phyloP scores from a whole-genome alignment of 2,329 filamentous ascomycete species.

The Tolypocladium sp. region DNA sequence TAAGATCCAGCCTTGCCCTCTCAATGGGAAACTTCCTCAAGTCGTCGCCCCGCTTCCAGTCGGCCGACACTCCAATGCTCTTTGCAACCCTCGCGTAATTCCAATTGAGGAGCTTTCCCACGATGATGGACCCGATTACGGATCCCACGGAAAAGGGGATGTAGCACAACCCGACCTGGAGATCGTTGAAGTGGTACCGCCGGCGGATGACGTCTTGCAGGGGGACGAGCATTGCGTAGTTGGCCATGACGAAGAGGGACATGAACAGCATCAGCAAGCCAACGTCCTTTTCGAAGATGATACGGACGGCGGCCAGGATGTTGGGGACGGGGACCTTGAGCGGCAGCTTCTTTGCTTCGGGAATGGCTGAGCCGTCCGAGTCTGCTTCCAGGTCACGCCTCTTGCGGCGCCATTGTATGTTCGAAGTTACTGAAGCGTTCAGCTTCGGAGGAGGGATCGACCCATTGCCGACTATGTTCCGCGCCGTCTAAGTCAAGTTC shows the following conservation, averaged over 20 bases:
- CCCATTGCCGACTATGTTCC: constrained; percentile 36
- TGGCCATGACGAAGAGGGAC: constrained; percentile 24
- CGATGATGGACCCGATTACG: constrained; percentile 21
- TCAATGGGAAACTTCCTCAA: constrained; percentile 26
- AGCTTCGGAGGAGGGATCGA: constrained; percentile 24
- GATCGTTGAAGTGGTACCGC: constrained; percentile 22
- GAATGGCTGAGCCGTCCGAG: background rate
- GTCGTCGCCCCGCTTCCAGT: constrained; percentile 31
- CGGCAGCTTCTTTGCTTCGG: constrained; percentile 4
- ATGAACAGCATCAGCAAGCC: constrained; percentile 22
- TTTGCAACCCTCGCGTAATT: constrained; percentile 48
- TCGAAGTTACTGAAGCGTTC: constrained; percentile 11
- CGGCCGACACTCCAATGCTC: constrained; percentile 36
- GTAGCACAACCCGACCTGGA: constrained; percentile 33
- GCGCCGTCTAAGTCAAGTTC: constrained; percentile 18
- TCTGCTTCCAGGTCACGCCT: constrained; percentile 6
- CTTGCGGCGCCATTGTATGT: constrained; percentile 2
- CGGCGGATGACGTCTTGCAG: constrained; percentile 21
- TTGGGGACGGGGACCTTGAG: constrained; percentile 16
- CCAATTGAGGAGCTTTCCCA: constrained; percentile 48
- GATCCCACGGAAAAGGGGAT: constrained; percentile 28
- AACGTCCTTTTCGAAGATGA: constrained; percentile 25
- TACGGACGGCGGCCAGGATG: constrained; percentile 19
- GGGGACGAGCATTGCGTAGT: constrained; percentile 21
- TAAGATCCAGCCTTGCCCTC: constrained; percentile 24